Base-by-base conservation (phyloP, 2,329 filamentous ascomycete genomes). In the Dactylonectria estremocensis region DNA sequence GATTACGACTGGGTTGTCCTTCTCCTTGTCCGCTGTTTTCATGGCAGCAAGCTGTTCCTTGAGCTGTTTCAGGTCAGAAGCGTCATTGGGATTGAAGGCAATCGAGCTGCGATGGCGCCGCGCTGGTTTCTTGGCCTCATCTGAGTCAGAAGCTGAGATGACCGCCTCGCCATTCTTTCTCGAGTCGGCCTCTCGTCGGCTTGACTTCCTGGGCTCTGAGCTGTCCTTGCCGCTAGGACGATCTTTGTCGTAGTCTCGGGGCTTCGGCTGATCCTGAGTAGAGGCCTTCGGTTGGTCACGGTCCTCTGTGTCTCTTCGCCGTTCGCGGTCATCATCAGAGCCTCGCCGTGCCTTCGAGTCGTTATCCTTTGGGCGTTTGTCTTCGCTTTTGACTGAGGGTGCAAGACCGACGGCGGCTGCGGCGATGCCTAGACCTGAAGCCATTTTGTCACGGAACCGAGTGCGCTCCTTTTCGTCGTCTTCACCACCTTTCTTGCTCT, bases 41-140 rank as follows among this genome's bases (percentile, higher is more conserved):
- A 85, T 80, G 35, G 84, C 82, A 18, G 86, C 83, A 33, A 87
- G 77, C 71, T 88, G 82, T 24, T 86, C 83, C 72, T 87, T 87
- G 48, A 89, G 77, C 10, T 84, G 83, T 63, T 81, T 82, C 16
- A 90, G 70, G 16, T 85, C 85, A 33, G 81, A 82, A 3, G 86
- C 82, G 69, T 90, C 84, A 31, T 85, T 89, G 6, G 87, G 87
- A 64, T 88, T 81, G 67, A 90, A 90, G 2, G 79, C 80, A 48
- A 78, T 77, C 1, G 84, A 80, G 40, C 78, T 72, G 16, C 80
- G 81, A 24, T 74, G 74, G 7, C 82, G 81, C 48, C 85, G 82
- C 18, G 79, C 78, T 9, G 77, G 67, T 55, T 78, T 76, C 61
- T 80, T 82, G n/a, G 74, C 77, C 43, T 84, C 80, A 28, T 85